phyloP scores from a whole-genome alignment of 768 basidiomycete genomes.

The Rubroboletus satanas region DNA sequence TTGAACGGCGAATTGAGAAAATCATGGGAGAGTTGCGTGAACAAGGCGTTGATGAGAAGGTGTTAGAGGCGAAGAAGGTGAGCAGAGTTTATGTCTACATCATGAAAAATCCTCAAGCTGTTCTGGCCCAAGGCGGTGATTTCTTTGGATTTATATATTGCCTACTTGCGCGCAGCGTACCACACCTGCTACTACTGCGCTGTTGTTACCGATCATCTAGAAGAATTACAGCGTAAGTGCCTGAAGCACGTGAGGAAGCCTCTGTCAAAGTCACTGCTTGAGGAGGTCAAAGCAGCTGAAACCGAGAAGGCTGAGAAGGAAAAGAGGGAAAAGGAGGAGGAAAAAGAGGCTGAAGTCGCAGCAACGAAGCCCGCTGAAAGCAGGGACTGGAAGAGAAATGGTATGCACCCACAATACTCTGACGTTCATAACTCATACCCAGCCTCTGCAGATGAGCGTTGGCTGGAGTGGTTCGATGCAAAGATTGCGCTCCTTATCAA shows the following conservation, averaged over 20 bases:
- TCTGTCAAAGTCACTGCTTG: slow-evolving; percentile 54
- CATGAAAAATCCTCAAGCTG: slow-evolving; percentile 20
- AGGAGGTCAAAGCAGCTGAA: slow-evolving; percentile 59
- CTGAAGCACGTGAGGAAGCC: slow-evolving; percentile 85
- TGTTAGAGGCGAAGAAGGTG: slow-evolving; percentile 70
- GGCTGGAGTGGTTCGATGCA: slow-evolving; percentile 85
- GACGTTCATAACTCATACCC: slow-evolving; percentile 9
- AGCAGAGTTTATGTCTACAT: slow-evolving; percentile 19
- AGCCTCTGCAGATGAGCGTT: slow-evolving; percentile 65
- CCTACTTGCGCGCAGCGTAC: slow-evolving; percentile 88
- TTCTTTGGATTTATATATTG: slow-evolving; percentile 88
- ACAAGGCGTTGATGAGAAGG: slow-evolving; percentile 65
- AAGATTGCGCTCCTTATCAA: slow-evolving; percentile 82
- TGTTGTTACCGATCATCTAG: slow-evolving; percentile 85
- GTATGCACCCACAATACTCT: slow-evolving; percentile 36
- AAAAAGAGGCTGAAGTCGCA: slow-evolving; percentile 36
- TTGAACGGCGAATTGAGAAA: slow-evolving; percentile 79
- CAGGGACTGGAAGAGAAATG: slow-evolving; percentile 61
- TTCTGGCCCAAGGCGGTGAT: slow-evolving; percentile 56
- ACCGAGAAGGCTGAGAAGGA: slow-evolving; percentile 43
- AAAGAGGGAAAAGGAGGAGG: slow-evolving; percentile 44
- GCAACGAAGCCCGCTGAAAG: slow-evolving; percentile 38
- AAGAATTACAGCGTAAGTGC: slow-evolving; percentile 95
- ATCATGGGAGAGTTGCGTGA: slow-evolving; percentile 67
- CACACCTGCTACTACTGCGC: slow-evolving; percentile 98